Evolutionary conservation across 2,329 filamentous ascomycete species (phyloP), one percentile per base, ranked within the genome.

Genomic region (Chrysoporthe deuterocubensis): DNA sequence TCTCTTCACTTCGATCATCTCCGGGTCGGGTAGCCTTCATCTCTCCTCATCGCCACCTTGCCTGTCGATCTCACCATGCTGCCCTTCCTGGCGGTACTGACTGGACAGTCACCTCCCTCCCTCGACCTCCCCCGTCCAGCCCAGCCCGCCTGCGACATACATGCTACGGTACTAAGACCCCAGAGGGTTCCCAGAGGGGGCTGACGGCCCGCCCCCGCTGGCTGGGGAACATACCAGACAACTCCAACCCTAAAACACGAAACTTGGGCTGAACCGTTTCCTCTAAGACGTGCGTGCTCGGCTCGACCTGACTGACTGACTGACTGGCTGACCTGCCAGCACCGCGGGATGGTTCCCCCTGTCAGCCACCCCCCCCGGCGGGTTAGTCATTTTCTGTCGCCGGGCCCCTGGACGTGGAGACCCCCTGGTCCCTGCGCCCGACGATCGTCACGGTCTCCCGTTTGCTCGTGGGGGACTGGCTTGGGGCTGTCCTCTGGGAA

Each of bases 1-100:
- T 26, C 50, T 54, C 50, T 21, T 54, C 21, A 54, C 50, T 54
- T 54, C 50, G 50, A 54, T 54, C 50, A 54, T 54, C 50, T 54
- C 50, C 50, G 50, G 50, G n/a, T n/a, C 26, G 21, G 9, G 26
- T 21, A 54, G 26, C 50, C n/a, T 21, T 32, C 48, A 26, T 57
- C 14, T n/a, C 32, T 42, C 32, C 16, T 14, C 56, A 58, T 16
- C 21, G 52, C 37, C 56, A 37, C 52, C 52, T 26, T 26, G 37
- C 37, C 54, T 8, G 34, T 26, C n/a, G 56, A 57, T 40, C 32
- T 40, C 3, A 57, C 37, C 54, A 57, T 26, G 26, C 26, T 2
- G 26, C 26, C 26, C 26, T 26, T 26, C 2, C 26, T 26, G 26
- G 2, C 26, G 26, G 26, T 26, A 26, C 26, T 26, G 26, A 26